phyloP scores from a whole-genome alignment of 2,329 filamentous ascomycete species.

The Coleophoma cylindrospora region DNA sequence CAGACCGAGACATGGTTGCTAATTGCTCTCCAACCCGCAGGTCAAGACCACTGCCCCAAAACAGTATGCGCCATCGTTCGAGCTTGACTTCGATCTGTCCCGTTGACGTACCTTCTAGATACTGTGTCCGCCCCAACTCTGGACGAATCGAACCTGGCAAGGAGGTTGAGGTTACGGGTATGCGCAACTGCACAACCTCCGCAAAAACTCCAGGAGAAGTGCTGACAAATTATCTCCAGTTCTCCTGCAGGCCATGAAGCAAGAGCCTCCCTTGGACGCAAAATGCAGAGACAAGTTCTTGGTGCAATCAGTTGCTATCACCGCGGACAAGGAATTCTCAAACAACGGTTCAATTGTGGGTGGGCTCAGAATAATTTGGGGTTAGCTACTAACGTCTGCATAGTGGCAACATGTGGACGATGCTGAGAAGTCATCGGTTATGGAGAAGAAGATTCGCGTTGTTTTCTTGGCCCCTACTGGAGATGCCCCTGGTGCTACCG shows the following conservation, averaged over 20 bases:
- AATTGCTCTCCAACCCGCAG: constrained; percentile 38
- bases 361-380: not conserved
- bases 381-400: not conserved
- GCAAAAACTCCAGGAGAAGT: not conserved
- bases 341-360: constrained; percentile 79
- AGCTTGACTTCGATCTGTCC: constrained; percentile 13
- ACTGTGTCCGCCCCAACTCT: constrained; percentile 96
- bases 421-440: constrained; percentile 69
- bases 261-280: constrained; percentile 78
- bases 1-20: constrained; percentile 11
- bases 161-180: constrained; percentile 90
- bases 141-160: constrained; percentile 89
- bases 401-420: constrained; percentile 69
- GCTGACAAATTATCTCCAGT: constrained; percentile 46
- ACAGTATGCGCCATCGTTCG: constrained; percentile 61
- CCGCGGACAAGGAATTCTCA: constrained; percentile 75
- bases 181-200: constrained; percentile 18
- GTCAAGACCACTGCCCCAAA: constrained; percentile 99
- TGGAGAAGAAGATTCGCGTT: constrained; percentile 95
- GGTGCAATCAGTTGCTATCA: constrained; percentile 84
- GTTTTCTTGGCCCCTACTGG: constrained; percentile 62
- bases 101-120: constrained; percentile 50
- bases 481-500: constrained; percentile 33
- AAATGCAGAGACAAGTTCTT: constrained; percentile 98
- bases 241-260: constrained; percentile 95